Base-by-base conservation (phyloP, 768 basidiomycete species). In the Podaxis carcinomalis region DNA sequence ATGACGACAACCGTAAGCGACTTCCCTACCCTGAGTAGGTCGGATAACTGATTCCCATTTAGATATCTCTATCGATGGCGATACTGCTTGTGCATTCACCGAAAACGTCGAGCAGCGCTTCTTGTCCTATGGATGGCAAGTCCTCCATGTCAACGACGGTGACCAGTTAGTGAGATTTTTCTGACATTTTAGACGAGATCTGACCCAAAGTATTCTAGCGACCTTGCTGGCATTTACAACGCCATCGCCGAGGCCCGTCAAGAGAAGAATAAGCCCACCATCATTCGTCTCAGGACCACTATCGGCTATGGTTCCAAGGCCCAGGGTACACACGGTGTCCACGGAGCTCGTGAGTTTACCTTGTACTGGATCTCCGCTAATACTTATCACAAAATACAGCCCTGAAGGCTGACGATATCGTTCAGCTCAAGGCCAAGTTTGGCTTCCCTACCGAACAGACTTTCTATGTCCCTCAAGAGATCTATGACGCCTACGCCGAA, bases 11-110 rank as follows among this genome's bases (percentile, higher is more conserved):
- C 78, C 90, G 92, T 93, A 74, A 69, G 89, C 76, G 14, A 23
- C 25, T 23, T 42, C 55, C 25, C 19, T 44, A 35, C 27, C 32
- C 13, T 35, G 35, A 35, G 9, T n/a, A 23, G 37, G 51, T 23
- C 28, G 11, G 40, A 57, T 57, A 40, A 50, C 57, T n/a, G 36
- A 16, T 57, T 61, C 51, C 5, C 50, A 42, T 51, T 57, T 64
- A 94, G 92, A 94, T 74, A 98, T 98, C 73, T 93, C 95, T 64
- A 97, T 98, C 68, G 95, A 98, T 71, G 95, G 95, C 64, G 86
- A 93, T 75, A 98, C 95, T 65, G 85, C 85, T 59, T 82, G 88
- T 59, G 90, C 95, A 16, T 98, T 98, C 82, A 98, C 95, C 46
- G 95, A 98, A 75, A 86, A 97, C 68, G 93, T 96, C 58, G 85